Conservation (phyloP, 768 basidiomycete species). For the Hericium erinaceus region DNA sequence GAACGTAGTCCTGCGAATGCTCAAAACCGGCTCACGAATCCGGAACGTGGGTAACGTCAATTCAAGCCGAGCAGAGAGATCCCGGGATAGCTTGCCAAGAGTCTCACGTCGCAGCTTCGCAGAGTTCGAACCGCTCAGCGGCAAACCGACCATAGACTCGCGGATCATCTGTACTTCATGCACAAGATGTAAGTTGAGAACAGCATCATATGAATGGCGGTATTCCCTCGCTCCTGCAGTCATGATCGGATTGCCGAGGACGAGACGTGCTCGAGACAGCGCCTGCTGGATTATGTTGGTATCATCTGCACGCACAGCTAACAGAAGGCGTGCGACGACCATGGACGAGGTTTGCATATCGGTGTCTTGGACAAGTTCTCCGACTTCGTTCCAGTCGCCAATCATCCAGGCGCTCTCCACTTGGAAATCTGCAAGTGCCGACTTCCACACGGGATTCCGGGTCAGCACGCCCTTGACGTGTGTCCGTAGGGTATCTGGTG, state of each 20-base stretch:
- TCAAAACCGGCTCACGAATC: constrained; percentile 79
- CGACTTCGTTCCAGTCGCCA: constrained; percentile 84
- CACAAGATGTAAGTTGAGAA: constrained; percentile 75
- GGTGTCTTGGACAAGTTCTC: constrained; percentile 42
- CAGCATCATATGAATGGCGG: constrained; percentile 77
- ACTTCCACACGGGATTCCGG: constrained; percentile 77
- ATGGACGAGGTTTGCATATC: constrained; percentile 49
- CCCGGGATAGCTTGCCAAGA: constrained; percentile 35
- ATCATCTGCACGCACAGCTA: constrained; percentile 64
- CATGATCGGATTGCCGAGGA: constrained; percentile 72
- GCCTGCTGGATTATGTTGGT: constrained; percentile 34
- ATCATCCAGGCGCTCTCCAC: constrained; percentile 96
- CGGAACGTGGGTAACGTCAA: constrained; percentile 82
- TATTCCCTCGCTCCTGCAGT: constrained; percentile 78
- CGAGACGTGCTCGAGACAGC: constrained; percentile 54
- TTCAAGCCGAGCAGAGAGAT: constrained; percentile 58
- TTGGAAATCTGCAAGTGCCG: constrained; percentile 69
- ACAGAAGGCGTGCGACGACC: constrained; percentile 68
- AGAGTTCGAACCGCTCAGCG: constrained; percentile 29
- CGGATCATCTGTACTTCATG: constrained; percentile 77
- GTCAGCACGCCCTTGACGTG: constrained; percentile 89
- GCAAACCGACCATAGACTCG: constrained; percentile 29
- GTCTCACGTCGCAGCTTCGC: constrained; percentile 26
- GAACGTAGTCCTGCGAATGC: constrained; percentile 82
- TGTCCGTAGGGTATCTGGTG: constrained; percentile 84